Conservation (phyloP, 2,329 filamentous ascomycete genomes). For the Cadophora sp. region DNA sequence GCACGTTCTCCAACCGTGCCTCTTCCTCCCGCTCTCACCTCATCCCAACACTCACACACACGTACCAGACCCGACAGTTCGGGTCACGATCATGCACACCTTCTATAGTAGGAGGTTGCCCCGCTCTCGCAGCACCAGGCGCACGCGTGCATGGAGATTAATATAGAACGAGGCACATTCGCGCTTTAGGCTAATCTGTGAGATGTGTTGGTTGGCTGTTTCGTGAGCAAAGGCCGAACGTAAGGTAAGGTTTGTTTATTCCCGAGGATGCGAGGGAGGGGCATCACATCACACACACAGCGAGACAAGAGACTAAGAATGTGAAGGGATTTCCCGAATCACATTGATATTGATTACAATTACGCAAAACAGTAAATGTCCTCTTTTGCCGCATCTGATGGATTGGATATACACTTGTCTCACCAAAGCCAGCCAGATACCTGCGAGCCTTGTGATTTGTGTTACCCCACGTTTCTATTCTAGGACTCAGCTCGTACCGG, state of each 20-base stretch:
- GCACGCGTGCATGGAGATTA: slow-evolving; percentile 1
- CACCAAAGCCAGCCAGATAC: neutral
- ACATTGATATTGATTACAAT: neutral
- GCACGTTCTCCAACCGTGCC: neutral
- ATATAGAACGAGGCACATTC: slow-evolving; percentile 8
- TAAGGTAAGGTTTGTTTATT: neutral
- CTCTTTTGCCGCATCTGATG: neutral
- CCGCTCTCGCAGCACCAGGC: slow-evolving; percentile 3
- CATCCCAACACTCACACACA: neutral
- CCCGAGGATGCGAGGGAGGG: too few species aligned
- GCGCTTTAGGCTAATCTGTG: neutral
- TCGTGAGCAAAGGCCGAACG: neutral
- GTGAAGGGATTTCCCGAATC: neutral
- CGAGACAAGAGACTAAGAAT: neutral
- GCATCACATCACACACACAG: neutral
- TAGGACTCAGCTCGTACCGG: neutral
- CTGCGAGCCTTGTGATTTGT: neutral
- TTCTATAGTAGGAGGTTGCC: neutral
- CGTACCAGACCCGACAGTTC: neutral
- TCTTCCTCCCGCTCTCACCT: slow-evolving; percentile 16
- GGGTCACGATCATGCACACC: neutral
- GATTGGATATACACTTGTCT: neutral
- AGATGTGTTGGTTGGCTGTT: slow-evolving; percentile 3
- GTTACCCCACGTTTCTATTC: neutral
- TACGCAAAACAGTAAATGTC: neutral